These are phyloP conservation scores for Aspergillus niger DNA, from an alignment of 2,329 filamentous ascomycete species.

Conservation along the genomic window DNA sequence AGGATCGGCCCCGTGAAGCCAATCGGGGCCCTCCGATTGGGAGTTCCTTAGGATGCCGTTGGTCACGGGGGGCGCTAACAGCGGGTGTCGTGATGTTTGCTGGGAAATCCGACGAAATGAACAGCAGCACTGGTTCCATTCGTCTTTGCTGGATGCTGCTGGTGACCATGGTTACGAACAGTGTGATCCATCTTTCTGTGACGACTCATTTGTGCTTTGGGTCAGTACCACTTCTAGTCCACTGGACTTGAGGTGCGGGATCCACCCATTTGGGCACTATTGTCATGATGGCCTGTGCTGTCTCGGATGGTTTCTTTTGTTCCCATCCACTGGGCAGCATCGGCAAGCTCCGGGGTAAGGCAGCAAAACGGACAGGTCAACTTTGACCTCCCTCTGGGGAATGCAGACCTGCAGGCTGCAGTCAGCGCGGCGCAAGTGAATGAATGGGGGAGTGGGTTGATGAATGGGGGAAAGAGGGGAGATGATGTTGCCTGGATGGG, in stretches of 20 bases:
- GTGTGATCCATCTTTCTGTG: neutral
- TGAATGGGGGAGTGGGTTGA: neutral
- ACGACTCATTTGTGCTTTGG: neutral
- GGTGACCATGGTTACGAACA: neutral
- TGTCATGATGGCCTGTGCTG: constrained; percentile 5
- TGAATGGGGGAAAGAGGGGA: neutral
- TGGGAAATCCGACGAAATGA: neutral
- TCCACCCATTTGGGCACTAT: neutral
- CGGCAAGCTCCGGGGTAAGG: constrained; percentile 17
- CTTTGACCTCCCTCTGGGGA: neutral
- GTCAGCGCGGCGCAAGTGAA: neutral
- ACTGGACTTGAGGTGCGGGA: neutral
- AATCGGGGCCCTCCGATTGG: neutral
- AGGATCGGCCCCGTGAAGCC: neutral
- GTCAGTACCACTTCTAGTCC: neutral
- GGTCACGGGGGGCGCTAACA: neutral
- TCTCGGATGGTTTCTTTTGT: constrained; percentile 1
- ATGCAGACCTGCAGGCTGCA: constrained; percentile 2
- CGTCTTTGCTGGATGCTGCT: neutral
- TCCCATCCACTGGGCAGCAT: constrained; percentile 14
- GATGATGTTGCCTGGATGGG: neutral
- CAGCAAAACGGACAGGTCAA: constrained; percentile 10
- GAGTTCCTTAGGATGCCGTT: neutral
- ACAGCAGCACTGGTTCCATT: neutral
- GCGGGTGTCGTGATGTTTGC: neutral